These are phyloP conservation scores for Echinosophora koreensis DNA, from an alignment of 306 rosid species.

Conservation along the genomic window DNA sequence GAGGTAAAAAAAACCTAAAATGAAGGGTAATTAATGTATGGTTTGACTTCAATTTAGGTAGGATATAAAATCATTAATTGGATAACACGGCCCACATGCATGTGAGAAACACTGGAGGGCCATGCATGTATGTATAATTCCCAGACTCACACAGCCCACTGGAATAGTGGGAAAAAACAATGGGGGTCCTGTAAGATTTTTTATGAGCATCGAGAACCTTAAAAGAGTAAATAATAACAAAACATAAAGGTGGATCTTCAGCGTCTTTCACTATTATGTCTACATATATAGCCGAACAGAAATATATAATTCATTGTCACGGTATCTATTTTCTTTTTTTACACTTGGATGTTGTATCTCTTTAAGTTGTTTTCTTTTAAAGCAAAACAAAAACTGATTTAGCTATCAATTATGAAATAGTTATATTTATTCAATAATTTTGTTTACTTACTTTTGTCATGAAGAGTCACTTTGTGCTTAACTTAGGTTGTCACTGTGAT, in stretches of 20 bases:
- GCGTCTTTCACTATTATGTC: neutral
- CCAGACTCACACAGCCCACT: neutral
- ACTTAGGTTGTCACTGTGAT: too few relatives aligned
- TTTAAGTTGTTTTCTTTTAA: neutral
- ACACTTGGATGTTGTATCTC: neutral
- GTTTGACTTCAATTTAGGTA: slow-evolving; percentile 13
- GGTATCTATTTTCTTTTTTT: neutral
- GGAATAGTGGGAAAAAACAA: slow-evolving; percentile 8
- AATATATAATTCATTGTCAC: too few relatives aligned
- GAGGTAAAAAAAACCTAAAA: too few relatives aligned
- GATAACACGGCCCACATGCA: slow-evolving; percentile 10
- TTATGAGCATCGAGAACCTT: neutral
- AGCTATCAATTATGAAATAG: neutral
- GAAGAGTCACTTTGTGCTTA: neutral
- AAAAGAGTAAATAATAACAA: slow-evolving; percentile 12
- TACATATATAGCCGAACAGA: too few relatives aligned
- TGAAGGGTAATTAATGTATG: neutral
- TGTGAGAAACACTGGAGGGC: slow-evolving; percentile 14
- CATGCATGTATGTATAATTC: neutral
- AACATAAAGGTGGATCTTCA: neutral
- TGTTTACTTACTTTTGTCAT: neutral
- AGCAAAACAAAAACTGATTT: neutral
- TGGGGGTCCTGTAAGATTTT: neutral
- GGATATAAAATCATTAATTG: neutral
- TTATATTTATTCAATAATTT: too few relatives aligned